Conservation (phyloP, 108 stramenopile species). For the Fragilariopsis cylindrus region DNA sequence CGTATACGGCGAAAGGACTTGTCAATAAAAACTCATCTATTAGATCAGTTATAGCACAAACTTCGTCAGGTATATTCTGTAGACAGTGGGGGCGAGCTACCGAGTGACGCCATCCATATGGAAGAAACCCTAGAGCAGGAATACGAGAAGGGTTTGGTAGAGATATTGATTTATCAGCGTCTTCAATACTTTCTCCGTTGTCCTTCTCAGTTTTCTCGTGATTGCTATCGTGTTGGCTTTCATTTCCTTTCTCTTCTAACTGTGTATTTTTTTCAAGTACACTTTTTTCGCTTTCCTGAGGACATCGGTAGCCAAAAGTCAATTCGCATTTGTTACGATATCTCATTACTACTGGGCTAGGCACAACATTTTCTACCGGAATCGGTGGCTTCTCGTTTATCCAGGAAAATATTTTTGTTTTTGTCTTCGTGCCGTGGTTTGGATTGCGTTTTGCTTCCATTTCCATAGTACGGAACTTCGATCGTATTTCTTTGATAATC, state of each 20-base stretch:
- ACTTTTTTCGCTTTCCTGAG: constrained; percentile 17
- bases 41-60: constrained; percentile 62
- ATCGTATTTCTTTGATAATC: constrained; percentile 67
- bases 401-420: constrained; percentile 50
- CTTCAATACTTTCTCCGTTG: background rate
- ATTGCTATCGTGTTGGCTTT: background rate
- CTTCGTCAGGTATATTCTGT: constrained; percentile 74
- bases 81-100: constrained; percentile 73
- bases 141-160: constrained; percentile 1
- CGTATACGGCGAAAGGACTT: constrained; percentile 66
- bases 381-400: constrained; percentile 48
- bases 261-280: constrained; percentile 16
- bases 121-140: constrained; percentile 80
- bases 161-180: background rate
- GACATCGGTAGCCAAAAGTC: constrained; percentile 67
- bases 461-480: constrained; percentile 52
- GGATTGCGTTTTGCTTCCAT: constrained; percentile 48
- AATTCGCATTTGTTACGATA: constrained; percentile 90
- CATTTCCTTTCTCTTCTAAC: constrained; percentile 6
- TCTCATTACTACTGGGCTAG: constrained; percentile 54
- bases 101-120: constrained; percentile 68
- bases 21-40: constrained; percentile 58
- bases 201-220: background rate
- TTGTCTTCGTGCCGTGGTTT: constrained; percentile 17
- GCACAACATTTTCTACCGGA: constrained; percentile 45